These are phyloP conservation scores for Termitomyces heimii DNA, from an alignment of 768 basidiomycete species.

Conservation along the genomic window DNA sequence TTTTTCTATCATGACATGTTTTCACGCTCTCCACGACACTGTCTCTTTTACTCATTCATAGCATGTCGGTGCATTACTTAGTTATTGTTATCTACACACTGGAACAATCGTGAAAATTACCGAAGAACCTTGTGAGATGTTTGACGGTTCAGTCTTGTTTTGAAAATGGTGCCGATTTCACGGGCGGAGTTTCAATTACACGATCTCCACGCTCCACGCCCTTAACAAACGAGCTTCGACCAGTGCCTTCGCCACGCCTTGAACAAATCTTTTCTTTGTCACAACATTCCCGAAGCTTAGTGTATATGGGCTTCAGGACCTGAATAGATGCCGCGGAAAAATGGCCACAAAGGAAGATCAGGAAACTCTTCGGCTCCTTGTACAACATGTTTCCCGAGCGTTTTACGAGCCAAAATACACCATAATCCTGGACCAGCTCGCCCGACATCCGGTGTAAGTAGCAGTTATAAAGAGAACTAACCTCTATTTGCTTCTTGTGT, in stretches of 20 bases:
- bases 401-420: conserved; percentile 94
- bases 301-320: background rate
- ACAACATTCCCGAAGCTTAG: background rate
- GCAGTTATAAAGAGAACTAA: conserved; percentile 19
- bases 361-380: conserved; percentile 78
- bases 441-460: conserved; percentile 93
- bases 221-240: no score
- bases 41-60: background rate
- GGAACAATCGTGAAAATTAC: no score
- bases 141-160: no score
- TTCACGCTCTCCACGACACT: background rate
- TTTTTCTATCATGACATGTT: background rate
- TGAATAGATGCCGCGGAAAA: background rate
- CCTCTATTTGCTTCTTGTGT: conserved; percentile 12
- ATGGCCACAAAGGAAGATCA: conserved; percentile 63
- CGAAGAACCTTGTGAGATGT: no score
- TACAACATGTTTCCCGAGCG: conserved; percentile 87
- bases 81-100: background rate
- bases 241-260: no score
- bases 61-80: background rate
- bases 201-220: no score
- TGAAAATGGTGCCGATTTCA: no score
- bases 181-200: no score
- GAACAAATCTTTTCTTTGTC: background rate
- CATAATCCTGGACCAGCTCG: conserved; percentile 91